phyloP scores from a whole-genome alignment of 169 alveolate genomes.

The Eimeria tenella region DNA sequence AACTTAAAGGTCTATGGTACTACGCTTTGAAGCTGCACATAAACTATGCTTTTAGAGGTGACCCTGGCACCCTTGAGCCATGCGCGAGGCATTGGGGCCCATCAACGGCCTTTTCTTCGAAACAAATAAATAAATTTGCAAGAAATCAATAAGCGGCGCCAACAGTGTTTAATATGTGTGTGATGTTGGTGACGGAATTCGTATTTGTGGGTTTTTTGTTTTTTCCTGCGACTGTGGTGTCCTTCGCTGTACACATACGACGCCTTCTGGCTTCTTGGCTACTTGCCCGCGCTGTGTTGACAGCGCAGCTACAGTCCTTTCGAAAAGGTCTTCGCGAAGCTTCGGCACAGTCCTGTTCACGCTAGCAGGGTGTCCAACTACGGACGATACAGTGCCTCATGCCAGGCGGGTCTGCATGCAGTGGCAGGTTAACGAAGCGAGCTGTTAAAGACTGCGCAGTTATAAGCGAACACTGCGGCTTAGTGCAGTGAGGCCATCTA shows the following conservation, averaged over 20 bases:
- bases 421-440: too few relatives aligned
- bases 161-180: background rate
- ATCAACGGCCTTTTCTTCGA: constrained; percentile 3
- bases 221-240: too few relatives aligned
- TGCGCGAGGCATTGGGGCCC: constrained; percentile 55
- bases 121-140: background rate
- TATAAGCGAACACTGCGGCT: background rate
- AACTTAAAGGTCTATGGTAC: constrained; percentile 1
- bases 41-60: constrained; percentile 34
- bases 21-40: constrained; percentile 45
- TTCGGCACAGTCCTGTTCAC: background rate
- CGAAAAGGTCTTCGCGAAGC: background rate
- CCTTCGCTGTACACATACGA: background rate
- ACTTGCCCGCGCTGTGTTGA: background rate
- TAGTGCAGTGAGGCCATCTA: background rate
- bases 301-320: background rate
- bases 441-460: background rate
- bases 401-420: constrained; percentile 8
- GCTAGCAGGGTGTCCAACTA: background rate
- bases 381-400: background rate
- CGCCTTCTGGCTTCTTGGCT: background rate
- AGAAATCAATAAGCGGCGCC: background rate
- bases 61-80: constrained; percentile 73
- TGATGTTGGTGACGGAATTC: too few relatives aligned
- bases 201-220: too few relatives aligned